Percentiles rank a stretch among this genome's conserved stretches.
Evolutionary conservation across 225 moss, liverwort and hornwort genomes (phyloP).

Genomic region (Physcomitrellopsis africana): DNA sequence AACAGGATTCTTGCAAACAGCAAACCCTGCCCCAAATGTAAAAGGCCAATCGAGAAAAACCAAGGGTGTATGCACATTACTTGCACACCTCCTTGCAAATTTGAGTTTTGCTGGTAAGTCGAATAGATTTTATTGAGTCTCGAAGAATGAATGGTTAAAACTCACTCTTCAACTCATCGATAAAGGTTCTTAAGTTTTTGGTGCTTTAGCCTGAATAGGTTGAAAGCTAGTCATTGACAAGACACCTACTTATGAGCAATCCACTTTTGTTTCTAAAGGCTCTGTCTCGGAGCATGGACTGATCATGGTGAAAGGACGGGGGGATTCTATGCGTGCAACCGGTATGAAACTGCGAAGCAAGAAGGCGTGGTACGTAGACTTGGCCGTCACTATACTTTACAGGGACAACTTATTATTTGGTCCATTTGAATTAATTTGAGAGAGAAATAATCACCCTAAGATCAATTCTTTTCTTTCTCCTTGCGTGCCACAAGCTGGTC

Average conservation of each 20-base stretch:
- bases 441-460: background rate
- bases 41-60: conserved; percentile 95
- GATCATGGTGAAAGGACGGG: conserved; percentile 95
- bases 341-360: conserved; percentile 96
- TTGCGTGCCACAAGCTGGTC: background rate
- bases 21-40: conserved; percentile 95
- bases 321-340: conserved; percentile 95
- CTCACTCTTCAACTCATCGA: background rate
- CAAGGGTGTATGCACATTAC: conserved; percentile 99
- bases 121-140: conserved; percentile 14
- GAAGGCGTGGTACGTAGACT: conserved; percentile 67
- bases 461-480: background rate
- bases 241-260: conserved; percentile 9
- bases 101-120: conserved; percentile 71
- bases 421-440: conserved; percentile 4
- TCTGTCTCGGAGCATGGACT: conserved; percentile 95
- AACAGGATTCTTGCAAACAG: conserved; percentile 89
- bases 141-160: conserved; percentile 16
- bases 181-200: background rate
- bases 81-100: conserved; percentile 97
- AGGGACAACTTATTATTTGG: conserved; percentile 1
- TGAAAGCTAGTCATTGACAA: conserved; percentile 7
- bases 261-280: conserved; percentile 45
- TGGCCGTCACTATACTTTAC: background rate
- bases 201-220: conserved; percentile 7